These are phyloP conservation scores for Veloporphyrellus conicus DNA, from an alignment of 1,284 basidiomycete species.

Conservation along the genomic window DNA sequence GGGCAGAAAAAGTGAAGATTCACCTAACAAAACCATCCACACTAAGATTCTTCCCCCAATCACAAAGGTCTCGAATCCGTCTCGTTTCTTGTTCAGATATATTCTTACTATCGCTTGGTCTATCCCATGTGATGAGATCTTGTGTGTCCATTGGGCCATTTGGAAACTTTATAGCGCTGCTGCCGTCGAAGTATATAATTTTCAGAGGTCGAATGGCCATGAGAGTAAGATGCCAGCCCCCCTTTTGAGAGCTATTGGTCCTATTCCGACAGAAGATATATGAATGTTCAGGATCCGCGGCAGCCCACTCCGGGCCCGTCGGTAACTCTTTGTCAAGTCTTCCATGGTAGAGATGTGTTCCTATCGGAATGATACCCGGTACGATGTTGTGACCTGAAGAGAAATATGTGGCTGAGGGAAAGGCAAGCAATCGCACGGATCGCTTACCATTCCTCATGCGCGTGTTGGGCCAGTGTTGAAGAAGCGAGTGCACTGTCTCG, in stretches of 20 bases:
- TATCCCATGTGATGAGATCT: conserved; percentile 40
- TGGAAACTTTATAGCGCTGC: conserved; percentile 35
- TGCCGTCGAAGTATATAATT: conserved; percentile 45
- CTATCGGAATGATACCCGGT: conserved; percentile 37
- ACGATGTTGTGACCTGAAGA: conserved; percentile 41
- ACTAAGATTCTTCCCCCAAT: conserved; percentile 34
- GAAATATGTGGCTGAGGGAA: too few relatives aligned
- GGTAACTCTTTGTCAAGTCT: conserved; percentile 26
- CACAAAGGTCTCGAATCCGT: conserved; percentile 34
- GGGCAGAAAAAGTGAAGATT: background rate
- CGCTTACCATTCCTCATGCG: conserved; percentile 43
- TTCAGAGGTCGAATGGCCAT: conserved; percentile 36
- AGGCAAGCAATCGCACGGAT: rapidly evolving
- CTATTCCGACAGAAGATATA: conserved; percentile 31
- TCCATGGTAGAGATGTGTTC: conserved; percentile 43
- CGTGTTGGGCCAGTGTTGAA: conserved; percentile 52
- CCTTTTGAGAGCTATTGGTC: background rate
- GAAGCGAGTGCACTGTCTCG: conserved; percentile 27
- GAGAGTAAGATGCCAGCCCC: conserved; percentile 40
- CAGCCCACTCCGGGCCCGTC: conserved; percentile 37
- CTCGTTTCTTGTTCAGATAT: conserved; percentile 23
- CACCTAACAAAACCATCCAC: conserved; percentile 34
- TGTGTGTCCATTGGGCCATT: conserved; percentile 42
- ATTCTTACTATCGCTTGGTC: conserved; percentile 15
- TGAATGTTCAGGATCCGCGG: conserved; percentile 44